Evolutionary conservation across 2,329 filamentous ascomycete species (phyloP).

Genomic region (Cercospora zeae-maydis): DNA sequence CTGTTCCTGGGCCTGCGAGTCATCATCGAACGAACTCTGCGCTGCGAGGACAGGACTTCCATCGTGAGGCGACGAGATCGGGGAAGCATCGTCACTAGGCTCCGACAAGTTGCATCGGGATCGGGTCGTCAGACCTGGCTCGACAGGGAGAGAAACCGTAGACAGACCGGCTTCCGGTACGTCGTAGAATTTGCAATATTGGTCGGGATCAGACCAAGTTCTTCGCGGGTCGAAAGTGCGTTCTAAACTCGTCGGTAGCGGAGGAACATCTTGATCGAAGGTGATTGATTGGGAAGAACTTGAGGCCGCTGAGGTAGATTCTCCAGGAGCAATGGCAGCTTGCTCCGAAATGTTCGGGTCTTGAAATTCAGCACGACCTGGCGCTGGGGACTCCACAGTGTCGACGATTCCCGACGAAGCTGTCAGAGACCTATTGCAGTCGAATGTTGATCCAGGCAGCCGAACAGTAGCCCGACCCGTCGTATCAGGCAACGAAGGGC

Average conservation of each 20-base stretch:
- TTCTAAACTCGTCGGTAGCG: neutral
- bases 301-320: neutral
- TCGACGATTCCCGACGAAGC: neutral
- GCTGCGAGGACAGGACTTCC: too few species aligned
- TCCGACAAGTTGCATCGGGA: too few species aligned
- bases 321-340: neutral
- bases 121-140: too few species aligned
- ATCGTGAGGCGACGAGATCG: too few species aligned
- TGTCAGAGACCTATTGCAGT: neutral
- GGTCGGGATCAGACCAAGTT: too few species aligned
- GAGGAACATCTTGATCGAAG: neutral
- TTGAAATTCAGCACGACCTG: neutral
- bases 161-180: too few species aligned
- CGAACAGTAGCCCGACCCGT: neutral
- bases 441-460: neutral
- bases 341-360: neutral
- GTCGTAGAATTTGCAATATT: too few species aligned
- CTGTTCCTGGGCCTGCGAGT: too few species aligned
- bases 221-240: too few species aligned
- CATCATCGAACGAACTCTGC: too few species aligned
- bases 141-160: too few species aligned
- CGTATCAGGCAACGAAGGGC: neutral
- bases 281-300: neutral
- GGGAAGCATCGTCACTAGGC: too few species aligned
- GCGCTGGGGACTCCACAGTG: neutral